Conservation (phyloP, 176 grass and related monocot genomes). For the Dactylis glomerata region DNA sequence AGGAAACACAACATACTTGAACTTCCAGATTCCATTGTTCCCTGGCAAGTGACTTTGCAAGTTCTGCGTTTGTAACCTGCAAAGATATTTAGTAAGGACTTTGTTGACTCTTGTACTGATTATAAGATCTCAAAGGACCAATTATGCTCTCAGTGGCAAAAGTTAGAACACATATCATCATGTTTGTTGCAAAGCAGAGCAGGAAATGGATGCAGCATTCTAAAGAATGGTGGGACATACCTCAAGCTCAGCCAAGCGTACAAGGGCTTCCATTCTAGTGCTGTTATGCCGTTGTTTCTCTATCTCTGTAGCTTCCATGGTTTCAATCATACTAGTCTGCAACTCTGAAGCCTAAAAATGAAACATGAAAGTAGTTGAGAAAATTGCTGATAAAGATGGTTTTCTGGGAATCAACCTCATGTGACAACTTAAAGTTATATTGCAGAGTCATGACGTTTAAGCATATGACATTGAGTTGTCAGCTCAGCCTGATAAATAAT, state of each 20-base stretch:
- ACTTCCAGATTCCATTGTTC: conserved; percentile 78
- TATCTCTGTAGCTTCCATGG: conserved; percentile 85
- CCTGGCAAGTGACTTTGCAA: conserved; percentile 73
- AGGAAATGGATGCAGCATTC: neutral
- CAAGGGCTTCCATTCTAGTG: conserved; percentile 95
- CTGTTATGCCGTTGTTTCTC: conserved; percentile 84
- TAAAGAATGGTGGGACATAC: conserved; percentile 49
- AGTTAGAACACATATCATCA: too few relatives aligned
- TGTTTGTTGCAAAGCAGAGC: neutral
- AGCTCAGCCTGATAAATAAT: neutral
- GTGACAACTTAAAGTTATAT: conserved; percentile 4
- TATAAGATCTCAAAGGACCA: neutral
- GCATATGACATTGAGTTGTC: neutral
- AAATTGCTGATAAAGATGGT: neutral
- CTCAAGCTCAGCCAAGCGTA: conserved; percentile 74
- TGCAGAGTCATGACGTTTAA: neutral
- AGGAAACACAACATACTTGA: conserved; percentile 52
- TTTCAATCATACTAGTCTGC: conserved; percentile 91
- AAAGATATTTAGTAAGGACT: conserved; percentile 22
- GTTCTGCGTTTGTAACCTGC: conserved; percentile 83
- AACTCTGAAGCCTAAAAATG: conserved; percentile 77
- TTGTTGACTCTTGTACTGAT: neutral
- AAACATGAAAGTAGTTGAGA: conserved; percentile 23
- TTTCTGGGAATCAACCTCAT: conserved; percentile 13
- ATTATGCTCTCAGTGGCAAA: neutral